Evolutionary conservation across 2,329 filamentous ascomycete species (phyloP).

Genomic region (Scedosporium boydii): DNA sequence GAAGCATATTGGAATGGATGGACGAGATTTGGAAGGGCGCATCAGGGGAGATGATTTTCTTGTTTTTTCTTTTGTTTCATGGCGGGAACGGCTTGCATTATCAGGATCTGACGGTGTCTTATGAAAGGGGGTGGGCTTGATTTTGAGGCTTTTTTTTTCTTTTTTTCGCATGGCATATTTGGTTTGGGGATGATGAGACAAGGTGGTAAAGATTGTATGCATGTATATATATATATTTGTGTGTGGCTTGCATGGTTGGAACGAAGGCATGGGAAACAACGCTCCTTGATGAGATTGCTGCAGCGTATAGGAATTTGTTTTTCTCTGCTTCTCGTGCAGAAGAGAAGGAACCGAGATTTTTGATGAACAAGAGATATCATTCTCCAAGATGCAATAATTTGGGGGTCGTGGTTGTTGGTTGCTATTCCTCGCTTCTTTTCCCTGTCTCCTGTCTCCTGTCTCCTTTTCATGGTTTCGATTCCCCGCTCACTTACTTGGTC

Average conservation of each 20-base stretch:
- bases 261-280: constrained; percentile 11
- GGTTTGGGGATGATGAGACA: neutral
- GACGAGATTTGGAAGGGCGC: neutral
- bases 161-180: neutral
- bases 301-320: neutral
- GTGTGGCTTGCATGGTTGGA: constrained; percentile 4
- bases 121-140: neutral
- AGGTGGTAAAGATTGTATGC: neutral
- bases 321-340: neutral
- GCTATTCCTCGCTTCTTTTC: neutral
- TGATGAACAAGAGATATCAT: neutral
- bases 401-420: neutral
- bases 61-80: neutral
- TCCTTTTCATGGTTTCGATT: neutral
- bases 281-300: neutral
- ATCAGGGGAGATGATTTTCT: neutral
- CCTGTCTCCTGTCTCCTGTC: neutral
- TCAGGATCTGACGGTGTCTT: neutral
- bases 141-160: neutral
- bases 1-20: neutral
- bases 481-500: neutral
- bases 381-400: neutral
- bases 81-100: neutral
- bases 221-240: constrained; percentile 1
- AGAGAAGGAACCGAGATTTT: neutral